These are phyloP conservation scores for Monosporascus sp. DNA, from an alignment of 2,329 filamentous ascomycete genomes.

Conservation along the genomic window DNA sequence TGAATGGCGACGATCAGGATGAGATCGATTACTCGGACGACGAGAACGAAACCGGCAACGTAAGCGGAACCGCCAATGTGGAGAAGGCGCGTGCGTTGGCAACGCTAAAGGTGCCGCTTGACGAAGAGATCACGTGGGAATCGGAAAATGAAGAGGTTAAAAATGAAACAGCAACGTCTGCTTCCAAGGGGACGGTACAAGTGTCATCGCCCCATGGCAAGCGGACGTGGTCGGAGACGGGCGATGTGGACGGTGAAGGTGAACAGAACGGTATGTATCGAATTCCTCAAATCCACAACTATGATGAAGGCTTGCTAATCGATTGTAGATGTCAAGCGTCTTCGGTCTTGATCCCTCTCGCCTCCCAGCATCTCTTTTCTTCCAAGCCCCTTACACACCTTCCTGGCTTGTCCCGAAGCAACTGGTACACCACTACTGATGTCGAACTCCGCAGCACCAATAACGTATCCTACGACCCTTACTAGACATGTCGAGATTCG, in stretches of 20 bases:
- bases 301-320: conserved; percentile 22
- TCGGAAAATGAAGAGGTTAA: conserved; percentile 25
- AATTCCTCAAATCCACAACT: background rate
- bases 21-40: conserved; percentile 31
- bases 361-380: conserved; percentile 3
- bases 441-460: conserved; percentile 10
- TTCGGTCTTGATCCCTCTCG: conserved; percentile 35
- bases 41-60: conserved; percentile 22
- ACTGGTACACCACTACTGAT: conserved; percentile 17
- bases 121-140: conserved; percentile 29
- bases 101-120: conserved; percentile 16
- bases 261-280: conserved; percentile 24
- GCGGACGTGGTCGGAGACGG: conserved; percentile 22
- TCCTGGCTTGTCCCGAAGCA: conserved; percentile 8
- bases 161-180: conserved; percentile 6
- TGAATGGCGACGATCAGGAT: conserved; percentile 26
- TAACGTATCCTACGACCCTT: background rate
- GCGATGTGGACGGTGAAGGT: conserved; percentile 16
- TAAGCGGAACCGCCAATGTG: conserved; percentile 10
- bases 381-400: conserved; percentile 1
- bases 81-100: conserved; percentile 13
- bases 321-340: conserved; percentile 44
- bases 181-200: conserved; percentile 24
- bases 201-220: conserved; percentile 28
- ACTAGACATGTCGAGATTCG: background rate